These are phyloP conservation scores for Purshia tridentata DNA, from an alignment of 306 rosid genomes.

Conservation along the genomic window DNA sequence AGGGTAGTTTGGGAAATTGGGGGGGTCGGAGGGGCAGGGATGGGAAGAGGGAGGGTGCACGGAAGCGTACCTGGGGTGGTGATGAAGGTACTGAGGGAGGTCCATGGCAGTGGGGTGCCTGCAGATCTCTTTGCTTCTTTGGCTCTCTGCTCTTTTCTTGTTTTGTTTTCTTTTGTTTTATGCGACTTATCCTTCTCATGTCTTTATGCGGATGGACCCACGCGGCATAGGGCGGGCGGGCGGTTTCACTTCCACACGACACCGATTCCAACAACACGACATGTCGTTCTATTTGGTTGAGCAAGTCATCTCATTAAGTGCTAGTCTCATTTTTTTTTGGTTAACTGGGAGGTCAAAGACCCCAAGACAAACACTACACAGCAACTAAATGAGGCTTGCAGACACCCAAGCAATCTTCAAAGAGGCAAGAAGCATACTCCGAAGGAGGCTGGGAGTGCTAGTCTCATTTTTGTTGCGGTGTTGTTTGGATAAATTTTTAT, in stretches of 20 bases:
- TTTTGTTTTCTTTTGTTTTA: not conserved
- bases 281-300: not conserved
- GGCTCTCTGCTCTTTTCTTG: not conserved
- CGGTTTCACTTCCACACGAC: not conserved
- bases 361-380: too few relatives aligned
- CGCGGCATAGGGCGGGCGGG: not conserved
- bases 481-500: too few relatives aligned
- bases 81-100: conserved; percentile 18
- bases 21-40: conserved; percentile 4
- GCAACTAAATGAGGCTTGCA: too few relatives aligned
- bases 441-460: too few relatives aligned
- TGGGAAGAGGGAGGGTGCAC: not conserved
- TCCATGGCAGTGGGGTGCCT: conserved; percentile 10
- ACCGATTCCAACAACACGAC: not conserved
- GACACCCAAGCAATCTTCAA: too few relatives aligned
- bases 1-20: conserved; percentile 15
- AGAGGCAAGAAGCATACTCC: too few relatives aligned
- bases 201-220: too few relatives aligned
- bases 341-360: too few relatives aligned
- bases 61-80: conserved; percentile 15
- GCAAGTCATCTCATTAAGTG: too few relatives aligned
- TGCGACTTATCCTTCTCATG: not conserved
- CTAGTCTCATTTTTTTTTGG: too few relatives aligned
- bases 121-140: not conserved
- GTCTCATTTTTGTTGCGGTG: too few relatives aligned